Percentiles rank a stretch among this genome's conserved stretches.
Evolutionary conservation across 1,284 basidiomycete genomes (phyloP).

Genomic region (Apiotrichum laibachii): DNA sequence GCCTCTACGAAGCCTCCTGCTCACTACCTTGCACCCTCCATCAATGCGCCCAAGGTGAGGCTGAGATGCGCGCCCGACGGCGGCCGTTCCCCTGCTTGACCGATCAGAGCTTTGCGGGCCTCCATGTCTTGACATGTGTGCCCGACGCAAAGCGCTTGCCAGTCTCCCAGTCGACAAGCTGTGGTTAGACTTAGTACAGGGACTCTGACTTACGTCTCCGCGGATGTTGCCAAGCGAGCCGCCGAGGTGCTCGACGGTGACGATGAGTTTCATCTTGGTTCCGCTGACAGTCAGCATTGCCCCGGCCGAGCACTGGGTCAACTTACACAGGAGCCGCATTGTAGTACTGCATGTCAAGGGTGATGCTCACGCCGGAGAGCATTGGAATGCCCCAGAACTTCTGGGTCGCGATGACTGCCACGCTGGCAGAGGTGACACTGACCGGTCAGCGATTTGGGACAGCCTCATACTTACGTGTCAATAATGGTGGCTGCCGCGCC

Average conservation of each 20-base stretch:
- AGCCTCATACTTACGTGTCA: conserved; percentile 29
- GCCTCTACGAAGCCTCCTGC: too few relatives aligned
- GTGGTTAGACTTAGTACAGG: neutral
- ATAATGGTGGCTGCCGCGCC: conserved; percentile 33
- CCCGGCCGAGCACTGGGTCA: too few relatives aligned
- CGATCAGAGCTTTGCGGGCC: neutral
- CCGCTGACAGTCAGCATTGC: neutral
- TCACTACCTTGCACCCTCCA: too few relatives aligned
- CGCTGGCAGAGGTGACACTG: conserved; percentile 5
- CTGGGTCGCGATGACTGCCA: conserved; percentile 22
- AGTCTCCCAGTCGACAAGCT: conserved; percentile 20
- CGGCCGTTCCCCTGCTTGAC: too few relatives aligned
- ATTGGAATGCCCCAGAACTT: conserved; percentile 41
- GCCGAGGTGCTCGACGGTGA: conserved; percentile 3
- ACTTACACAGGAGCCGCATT: conserved; percentile 20
- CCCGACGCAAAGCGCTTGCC: conserved; percentile 25
- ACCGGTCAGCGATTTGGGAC: neutral
- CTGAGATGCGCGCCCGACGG: too few relatives aligned
- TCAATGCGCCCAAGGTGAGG: too few relatives aligned
- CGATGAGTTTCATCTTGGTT: conserved; percentile 1
- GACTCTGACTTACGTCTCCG: conserved; percentile 4
- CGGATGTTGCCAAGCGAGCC: conserved; percentile 2
- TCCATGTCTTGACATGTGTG: conserved; percentile 32
- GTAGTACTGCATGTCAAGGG: conserved; percentile 32
- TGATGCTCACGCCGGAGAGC: conserved; percentile 31